phyloP scores from a whole-genome alignment of 495 filamentous ascomycete species.

The Darksidea phi region DNA sequence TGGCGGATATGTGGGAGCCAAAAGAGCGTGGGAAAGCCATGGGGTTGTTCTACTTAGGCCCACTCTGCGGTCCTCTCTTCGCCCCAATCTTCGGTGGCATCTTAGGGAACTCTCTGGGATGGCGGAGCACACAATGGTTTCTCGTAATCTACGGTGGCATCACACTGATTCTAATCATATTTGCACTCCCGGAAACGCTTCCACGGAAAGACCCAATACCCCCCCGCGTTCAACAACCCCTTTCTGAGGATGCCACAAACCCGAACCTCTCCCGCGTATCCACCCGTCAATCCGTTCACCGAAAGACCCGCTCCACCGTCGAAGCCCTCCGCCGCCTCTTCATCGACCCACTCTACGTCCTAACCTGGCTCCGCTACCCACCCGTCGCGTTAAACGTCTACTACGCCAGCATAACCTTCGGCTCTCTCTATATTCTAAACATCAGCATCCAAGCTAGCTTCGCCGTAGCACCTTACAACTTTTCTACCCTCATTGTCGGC shows the following conservation, averaged over 20 bases:
- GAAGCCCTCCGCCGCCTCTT: constrained; percentile 63
- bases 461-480: constrained; percentile 70
- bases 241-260: constrained; percentile 12
- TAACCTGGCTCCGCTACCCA: constrained; percentile 77
- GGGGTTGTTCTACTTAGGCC: constrained; percentile 89
- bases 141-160: constrained; percentile 68
- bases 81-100: constrained; percentile 85
- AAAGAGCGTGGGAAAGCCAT: constrained; percentile 82
- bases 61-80: constrained; percentile 79
- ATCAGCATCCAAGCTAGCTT: constrained; percentile 80
- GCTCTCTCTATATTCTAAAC: constrained; percentile 81
- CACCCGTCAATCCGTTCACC: constrained; percentile 61
- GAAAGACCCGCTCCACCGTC: constrained; percentile 54
- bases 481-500: constrained; percentile 69
- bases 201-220: not conserved
- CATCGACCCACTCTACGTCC: constrained; percentile 75
- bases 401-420: constrained; percentile 79
- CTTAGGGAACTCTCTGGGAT: constrained; percentile 67
- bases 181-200: constrained; percentile 46
- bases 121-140: constrained; percentile 89
- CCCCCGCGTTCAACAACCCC: not conserved
- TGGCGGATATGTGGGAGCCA: constrained; percentile 87
- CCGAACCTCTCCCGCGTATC: constrained; percentile 56
- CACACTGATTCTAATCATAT: constrained; percentile 50
- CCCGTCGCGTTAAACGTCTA: constrained; percentile 78